phyloP scores from a whole-genome alignment of 345 rosid species.

The Populus alba region DNA sequence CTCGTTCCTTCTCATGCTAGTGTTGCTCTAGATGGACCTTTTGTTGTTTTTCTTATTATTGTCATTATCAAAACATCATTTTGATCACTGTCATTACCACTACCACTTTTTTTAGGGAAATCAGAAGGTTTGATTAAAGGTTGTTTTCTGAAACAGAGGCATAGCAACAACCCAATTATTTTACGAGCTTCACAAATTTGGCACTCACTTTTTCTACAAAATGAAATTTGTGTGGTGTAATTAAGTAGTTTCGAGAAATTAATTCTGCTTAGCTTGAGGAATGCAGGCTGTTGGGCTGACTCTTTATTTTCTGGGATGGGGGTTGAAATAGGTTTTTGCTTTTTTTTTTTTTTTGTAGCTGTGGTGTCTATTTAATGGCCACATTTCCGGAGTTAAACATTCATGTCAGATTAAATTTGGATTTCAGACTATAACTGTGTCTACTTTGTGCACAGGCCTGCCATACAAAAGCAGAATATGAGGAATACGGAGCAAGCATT shows the following conservation, averaged over 20 bases:
- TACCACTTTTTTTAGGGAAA: background rate
- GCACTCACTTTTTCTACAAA: background rate
- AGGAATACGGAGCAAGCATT: constrained; percentile 95
- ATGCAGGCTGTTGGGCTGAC: background rate
- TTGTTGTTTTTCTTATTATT: background rate
- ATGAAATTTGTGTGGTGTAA: background rate
- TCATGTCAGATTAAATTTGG: background rate
- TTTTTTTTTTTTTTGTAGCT: too few species aligned
- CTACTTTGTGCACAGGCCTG: constrained; percentile 58
- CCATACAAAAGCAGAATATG: constrained; percentile 96
- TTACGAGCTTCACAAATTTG: background rate
- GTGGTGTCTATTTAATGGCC: background rate
- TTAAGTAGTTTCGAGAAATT: background rate
- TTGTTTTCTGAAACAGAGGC: constrained; percentile 2
- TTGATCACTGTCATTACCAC: background rate
- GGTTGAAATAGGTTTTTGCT: background rate
- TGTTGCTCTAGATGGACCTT: background rate
- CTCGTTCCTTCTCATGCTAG: background rate
- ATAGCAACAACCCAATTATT: background rate
- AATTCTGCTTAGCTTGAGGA: background rate
- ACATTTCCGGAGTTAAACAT: background rate
- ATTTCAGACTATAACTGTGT: background rate
- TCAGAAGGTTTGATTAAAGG: background rate
- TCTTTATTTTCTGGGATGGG: background rate
- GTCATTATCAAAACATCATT: background rate